A percentile compares a stretch with the other conserved stretches of the same genome.
phyloP scores from a whole-genome alignment of 1,284 basidiomycete genomes.

The Vanrija pseudolonga region DNA sequence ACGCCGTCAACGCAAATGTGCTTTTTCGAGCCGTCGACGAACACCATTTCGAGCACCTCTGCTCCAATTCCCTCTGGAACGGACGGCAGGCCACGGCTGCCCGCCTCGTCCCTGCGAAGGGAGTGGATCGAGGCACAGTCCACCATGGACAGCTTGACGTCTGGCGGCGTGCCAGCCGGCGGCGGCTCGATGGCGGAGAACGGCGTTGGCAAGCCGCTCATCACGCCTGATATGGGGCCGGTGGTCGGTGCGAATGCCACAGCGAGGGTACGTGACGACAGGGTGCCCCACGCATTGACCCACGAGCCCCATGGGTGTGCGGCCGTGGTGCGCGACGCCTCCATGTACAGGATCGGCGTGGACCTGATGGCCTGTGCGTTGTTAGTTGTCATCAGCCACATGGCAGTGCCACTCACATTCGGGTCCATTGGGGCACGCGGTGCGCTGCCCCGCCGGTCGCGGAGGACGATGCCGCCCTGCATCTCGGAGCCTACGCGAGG shows the following conservation, averaged over 20 bases:
- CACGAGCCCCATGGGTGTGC: conserved; percentile 28
- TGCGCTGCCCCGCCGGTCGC: conserved; percentile 3
- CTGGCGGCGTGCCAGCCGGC: conserved; percentile 12
- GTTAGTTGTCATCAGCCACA: no score
- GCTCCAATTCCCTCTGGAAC: conserved; percentile 36
- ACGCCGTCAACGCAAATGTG: conserved; percentile 45
- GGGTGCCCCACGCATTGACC: conserved; percentile 35
- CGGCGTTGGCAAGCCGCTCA: conserved; percentile 3
- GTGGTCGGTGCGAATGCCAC: conserved; percentile 26
- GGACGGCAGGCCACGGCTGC: conserved; percentile 30
- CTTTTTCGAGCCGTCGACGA: conserved; percentile 33
- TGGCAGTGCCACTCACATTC: conserved; percentile 4
- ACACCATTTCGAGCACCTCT: conserved; percentile 41
- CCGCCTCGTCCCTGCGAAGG: conserved; percentile 38
- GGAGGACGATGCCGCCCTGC: conserved; percentile 37
- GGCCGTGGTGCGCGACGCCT: no score
- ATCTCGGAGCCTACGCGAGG: conserved; percentile 26
- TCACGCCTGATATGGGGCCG: conserved; percentile 6
- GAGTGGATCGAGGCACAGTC: conserved; percentile 40
- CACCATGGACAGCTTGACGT: conserved; percentile 33
- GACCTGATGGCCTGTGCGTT: conserved; percentile 1
- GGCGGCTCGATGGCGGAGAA: conserved; percentile 30
- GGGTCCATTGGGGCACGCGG: background rate
- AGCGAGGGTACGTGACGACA: conserved; percentile 20
- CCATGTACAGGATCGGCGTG: conserved; percentile 25